Percentiles rank a stretch among this genome's conserved stretches.
These are phyloP conservation scores for Jamesozyma gamospora DNA, from an alignment of 805 yeast species.

Conservation along the genomic window DNA sequence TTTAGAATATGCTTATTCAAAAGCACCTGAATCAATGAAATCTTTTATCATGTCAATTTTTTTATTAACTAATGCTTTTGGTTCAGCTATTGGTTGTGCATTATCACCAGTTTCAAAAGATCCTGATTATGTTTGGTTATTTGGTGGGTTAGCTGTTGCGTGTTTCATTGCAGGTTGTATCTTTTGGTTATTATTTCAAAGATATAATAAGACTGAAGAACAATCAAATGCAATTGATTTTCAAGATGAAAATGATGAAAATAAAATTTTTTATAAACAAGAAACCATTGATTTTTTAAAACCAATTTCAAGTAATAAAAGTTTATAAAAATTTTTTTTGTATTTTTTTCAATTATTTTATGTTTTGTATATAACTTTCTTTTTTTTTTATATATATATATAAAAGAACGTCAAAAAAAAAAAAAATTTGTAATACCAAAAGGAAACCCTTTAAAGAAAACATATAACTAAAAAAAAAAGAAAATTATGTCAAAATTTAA, in stretches of 20 bases:
- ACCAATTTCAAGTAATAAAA: slow-evolving; percentile 2
- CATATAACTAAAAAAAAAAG: too few relatives aligned
- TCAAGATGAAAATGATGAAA: slow-evolving; percentile 12
- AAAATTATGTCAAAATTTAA: too few relatives aligned
- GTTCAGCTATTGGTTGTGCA: slow-evolving; percentile 69
- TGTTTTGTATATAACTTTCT: background rate
- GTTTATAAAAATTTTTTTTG: background rate
- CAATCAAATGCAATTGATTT: slow-evolving; percentile 44
- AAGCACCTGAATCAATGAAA: slow-evolving; percentile 56
- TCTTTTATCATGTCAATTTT: slow-evolving; percentile 41
- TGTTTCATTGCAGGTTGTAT: slow-evolving; percentile 48
- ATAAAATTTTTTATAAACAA: slow-evolving; percentile 1
- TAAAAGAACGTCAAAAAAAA: too few relatives aligned
- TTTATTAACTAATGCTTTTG: slow-evolving; percentile 64
- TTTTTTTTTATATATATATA: background rate
- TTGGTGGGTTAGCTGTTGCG: slow-evolving; percentile 50
- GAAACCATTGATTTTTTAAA: slow-evolving; percentile 5
- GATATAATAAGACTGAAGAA: slow-evolving; percentile 48
- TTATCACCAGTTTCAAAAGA: slow-evolving; percentile 55
- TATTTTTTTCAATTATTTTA: too few relatives aligned
- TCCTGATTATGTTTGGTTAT: slow-evolving; percentile 65
- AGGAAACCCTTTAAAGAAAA: too few relatives aligned
- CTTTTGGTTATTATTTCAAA: slow-evolving; percentile 53
- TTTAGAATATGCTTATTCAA: slow-evolving; percentile 73
- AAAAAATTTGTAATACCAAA: too few relatives aligned